Evolutionary conservation across 2,329 filamentous ascomycete species (phyloP), one percentile per base, ranked within the genome.

Genomic region (Macrophomina tecta): DNA sequence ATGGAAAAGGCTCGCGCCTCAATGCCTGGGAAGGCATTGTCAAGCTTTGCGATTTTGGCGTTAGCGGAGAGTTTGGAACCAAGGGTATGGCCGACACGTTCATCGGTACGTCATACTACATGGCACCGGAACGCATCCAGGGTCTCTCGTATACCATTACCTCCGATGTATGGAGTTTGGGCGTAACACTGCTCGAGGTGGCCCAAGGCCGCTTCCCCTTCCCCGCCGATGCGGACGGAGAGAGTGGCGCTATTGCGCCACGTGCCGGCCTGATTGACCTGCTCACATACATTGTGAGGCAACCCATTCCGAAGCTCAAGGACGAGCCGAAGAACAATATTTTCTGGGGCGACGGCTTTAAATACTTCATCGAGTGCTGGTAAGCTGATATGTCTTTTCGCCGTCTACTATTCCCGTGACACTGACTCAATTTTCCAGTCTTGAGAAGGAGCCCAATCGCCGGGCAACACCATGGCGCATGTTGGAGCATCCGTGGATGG

Each of bases 331-430:
- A 93, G 38, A 92, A 91, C 72, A 90, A 90, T 68, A 96, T 99
- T 72, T 90, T 90, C 76, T 99, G 95, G 95, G 97, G 92, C 72
- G 92, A 96, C 73, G 97, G 92, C 76, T 98, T 99, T 82, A 99
- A 99, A 79, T 97, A 97, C 78, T 99, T 99, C 74, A 97, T 99
- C 73, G 94, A 97, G 82, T 97, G 94, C 87, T 98, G 95, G 94
- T 98, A 87, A 77, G 92, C 89, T 65, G 18, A 52, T 34, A 23
- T 23, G 23, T 23, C 23, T 23, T 23, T 23, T 23, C 23, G 23
- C 23, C 23, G 23, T 23, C 23, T 23, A 23, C n/a, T 18, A 42
- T 11, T 58, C 36, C 38, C 30, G 11, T 38, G 36, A 38, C 36
- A 12, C 36, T 38, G 36, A 38, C 36, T 8, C 46, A 2, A 40